These are phyloP conservation scores for Quercus agrifolia DNA, from an alignment of 306 rosid species.

Conservation along the genomic window DNA sequence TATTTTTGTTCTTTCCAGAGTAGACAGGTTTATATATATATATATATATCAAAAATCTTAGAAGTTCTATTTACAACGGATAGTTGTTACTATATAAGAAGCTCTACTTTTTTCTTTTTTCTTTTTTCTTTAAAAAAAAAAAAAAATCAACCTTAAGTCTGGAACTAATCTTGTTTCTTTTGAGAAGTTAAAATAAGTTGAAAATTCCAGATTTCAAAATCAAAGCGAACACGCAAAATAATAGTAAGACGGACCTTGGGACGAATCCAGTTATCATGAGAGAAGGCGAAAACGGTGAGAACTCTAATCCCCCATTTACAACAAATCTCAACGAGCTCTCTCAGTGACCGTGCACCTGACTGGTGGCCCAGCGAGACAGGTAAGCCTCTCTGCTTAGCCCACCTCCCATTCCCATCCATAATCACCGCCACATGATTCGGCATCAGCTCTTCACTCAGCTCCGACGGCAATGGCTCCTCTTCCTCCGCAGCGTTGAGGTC, in stretches of 20 bases:
- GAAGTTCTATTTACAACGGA: too few relatives aligned
- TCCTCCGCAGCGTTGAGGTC: neutral
- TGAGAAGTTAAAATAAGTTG: neutral
- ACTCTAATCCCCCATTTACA: slow-evolving; percentile 58
- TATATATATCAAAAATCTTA: too few relatives aligned
- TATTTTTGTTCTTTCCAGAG: too few relatives aligned
- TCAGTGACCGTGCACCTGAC: slow-evolving; percentile 53
- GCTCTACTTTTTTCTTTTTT: too few relatives aligned
- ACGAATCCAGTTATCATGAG: slow-evolving; percentile 69
- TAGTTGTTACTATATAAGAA: too few relatives aligned
- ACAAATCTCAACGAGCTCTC: slow-evolving; percentile 38
- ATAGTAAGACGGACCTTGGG: slow-evolving; percentile 40
- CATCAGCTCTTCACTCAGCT: slow-evolving; percentile 50
- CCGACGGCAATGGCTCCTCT: slow-evolving; percentile 37
- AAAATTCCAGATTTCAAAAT: neutral
- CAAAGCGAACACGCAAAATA: neutral
- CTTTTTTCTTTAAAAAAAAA: too few relatives aligned
- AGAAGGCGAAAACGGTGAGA: slow-evolving; percentile 64
- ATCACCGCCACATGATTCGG: slow-evolving; percentile 89
- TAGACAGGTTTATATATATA: too few relatives aligned
- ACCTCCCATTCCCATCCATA: slow-evolving; percentile 77
- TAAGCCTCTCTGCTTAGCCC: slow-evolving; percentile 56
- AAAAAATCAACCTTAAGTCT: neutral
- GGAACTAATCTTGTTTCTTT: neutral
- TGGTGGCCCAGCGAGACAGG: slow-evolving; percentile 47